These are phyloP conservation scores for Lecanicillium sp. DNA, from an alignment of 2,329 filamentous ascomycete genomes.

Conservation along the genomic window DNA sequence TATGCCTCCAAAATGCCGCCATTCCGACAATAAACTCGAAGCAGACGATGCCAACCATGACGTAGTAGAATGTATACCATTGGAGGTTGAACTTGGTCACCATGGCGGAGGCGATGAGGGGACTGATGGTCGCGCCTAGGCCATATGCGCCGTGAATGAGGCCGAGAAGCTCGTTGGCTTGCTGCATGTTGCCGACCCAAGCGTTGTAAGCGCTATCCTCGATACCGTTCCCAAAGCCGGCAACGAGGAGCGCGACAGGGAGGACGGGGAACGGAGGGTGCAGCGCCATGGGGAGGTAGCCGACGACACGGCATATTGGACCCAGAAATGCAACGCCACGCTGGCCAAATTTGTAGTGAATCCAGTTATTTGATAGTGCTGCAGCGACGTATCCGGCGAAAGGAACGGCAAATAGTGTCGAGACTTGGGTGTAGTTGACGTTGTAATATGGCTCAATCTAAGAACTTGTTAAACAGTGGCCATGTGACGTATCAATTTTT, in stretches of 20 bases:
- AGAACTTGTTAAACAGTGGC: neutral
- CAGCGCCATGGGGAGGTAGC: conserved; percentile 58
- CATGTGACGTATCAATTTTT: conserved; percentile 5
- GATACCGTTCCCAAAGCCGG: conserved; percentile 67
- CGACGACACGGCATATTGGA: conserved; percentile 55
- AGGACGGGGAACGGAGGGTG: conserved; percentile 66
- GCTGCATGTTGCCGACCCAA: conserved; percentile 64
- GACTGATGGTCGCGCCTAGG: conserved; percentile 62
- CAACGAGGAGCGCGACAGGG: conserved; percentile 57
- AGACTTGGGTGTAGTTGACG: conserved; percentile 56
- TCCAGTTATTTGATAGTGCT: conserved; percentile 56
- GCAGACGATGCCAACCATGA: conserved; percentile 57
- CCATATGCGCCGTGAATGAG: conserved; percentile 69
- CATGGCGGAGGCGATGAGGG: conserved; percentile 67
- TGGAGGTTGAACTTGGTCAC: conserved; percentile 53
- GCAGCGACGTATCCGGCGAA: conserved; percentile 60
- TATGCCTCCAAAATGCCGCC: conserved; percentile 58
- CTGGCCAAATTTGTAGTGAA: conserved; percentile 62
- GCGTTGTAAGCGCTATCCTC: conserved; percentile 56
- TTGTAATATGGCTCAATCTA: conserved; percentile 57
- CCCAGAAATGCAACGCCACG: conserved; percentile 63
- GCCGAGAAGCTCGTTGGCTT: conserved; percentile 67
- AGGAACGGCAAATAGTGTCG: conserved; percentile 61
- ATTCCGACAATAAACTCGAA: conserved; percentile 49
- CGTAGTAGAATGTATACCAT: conserved; percentile 73